Evolutionary conservation across 495 filamentous ascomycete species (phyloP).

Genomic region (Gamarada debralockiae): DNA sequence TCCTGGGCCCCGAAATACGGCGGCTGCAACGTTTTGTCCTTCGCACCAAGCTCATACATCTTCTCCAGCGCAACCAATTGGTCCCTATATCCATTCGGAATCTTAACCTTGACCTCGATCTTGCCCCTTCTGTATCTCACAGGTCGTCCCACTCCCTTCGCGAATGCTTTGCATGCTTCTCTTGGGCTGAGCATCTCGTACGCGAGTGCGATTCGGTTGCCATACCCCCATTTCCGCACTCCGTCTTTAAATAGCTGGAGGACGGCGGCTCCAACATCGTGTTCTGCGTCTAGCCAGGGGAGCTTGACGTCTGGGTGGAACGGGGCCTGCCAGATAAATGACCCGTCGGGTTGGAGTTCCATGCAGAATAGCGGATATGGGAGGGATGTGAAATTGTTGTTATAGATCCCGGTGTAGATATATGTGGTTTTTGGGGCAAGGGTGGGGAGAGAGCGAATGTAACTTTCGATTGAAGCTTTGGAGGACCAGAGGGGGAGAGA

Average conservation of each 20-base stretch:
- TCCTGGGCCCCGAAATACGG: constrained; percentile 50
- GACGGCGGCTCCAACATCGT: constrained; percentile 92
- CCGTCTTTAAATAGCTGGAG: constrained; percentile 96
- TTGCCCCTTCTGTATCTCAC: constrained; percentile 73
- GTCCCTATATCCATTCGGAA: constrained; percentile 84
- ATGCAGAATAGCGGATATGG: constrained; percentile 93
- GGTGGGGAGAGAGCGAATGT: constrained; percentile 77
- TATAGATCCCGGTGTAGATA: constrained; percentile 95
- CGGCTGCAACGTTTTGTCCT: constrained; percentile 49
- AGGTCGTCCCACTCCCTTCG: constrained; percentile 68
- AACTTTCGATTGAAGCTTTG: constrained; percentile 89
- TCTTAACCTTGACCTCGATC: constrained; percentile 79
- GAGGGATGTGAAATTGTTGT: constrained; percentile 96
- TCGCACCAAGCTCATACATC: constrained; percentile 54
- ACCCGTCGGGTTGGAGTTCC: constrained; percentile 76
- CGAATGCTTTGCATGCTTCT: constrained; percentile 78
- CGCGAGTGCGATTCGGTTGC: constrained; percentile 72
- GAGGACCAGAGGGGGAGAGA: constrained; percentile 85
- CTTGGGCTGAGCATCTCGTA: constrained; percentile 84
- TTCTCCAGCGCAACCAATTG: constrained; percentile 74
- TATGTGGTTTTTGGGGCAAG: constrained; percentile 53
- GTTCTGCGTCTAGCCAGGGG: constrained; percentile 97
- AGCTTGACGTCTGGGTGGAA: constrained; percentile 85
- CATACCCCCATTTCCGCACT: constrained; percentile 68
- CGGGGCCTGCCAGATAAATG: constrained; percentile 90